These are phyloP conservation scores for Wallacemonas sp. DNA, from an alignment of 208 protist genomes.

Conservation along the genomic window DNA sequence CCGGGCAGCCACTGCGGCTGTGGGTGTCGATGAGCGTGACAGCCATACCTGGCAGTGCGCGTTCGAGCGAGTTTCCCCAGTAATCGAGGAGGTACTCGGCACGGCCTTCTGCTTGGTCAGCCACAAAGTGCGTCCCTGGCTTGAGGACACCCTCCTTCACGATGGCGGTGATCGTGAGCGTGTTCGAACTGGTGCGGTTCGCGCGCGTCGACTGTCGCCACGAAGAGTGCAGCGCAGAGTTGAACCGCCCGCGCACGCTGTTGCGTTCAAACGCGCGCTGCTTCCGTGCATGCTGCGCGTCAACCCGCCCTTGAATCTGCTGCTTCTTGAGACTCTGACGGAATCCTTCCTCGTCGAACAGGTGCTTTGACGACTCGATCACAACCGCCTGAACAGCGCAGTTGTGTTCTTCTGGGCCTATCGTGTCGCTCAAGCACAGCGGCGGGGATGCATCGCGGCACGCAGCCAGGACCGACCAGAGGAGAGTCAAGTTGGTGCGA, in stretches of 20 bases:
- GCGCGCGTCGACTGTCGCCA: constrained; percentile 30
- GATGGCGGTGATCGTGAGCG: constrained; percentile 69
- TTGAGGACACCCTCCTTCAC: constrained; percentile 80
- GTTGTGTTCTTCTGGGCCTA: constrained; percentile 48
- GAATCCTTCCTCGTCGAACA: constrained; percentile 90
- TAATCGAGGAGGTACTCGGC: constrained; percentile 81
- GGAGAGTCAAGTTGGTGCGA: constrained; percentile 48
- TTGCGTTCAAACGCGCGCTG: constrained; percentile 33
- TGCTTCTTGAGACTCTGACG: constrained; percentile 51
- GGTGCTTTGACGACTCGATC: constrained; percentile 87
- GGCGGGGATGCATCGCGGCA: constrained; percentile 39
- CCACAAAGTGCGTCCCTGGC: constrained; percentile 82
- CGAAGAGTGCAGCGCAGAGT: constrained; percentile 35
- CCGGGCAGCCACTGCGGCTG: constrained; percentile 80
- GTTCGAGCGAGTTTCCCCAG: constrained; percentile 64
- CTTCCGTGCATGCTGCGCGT: constrained; percentile 26
- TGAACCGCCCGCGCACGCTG: constrained; percentile 37
- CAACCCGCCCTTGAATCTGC: constrained; percentile 48
- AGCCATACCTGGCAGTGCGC: constrained; percentile 76
- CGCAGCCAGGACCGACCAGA: constrained; percentile 66
- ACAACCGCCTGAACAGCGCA: constrained; percentile 80
- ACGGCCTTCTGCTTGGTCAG: constrained; percentile 79
- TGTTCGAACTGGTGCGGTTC: constrained; percentile 81
- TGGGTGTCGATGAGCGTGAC: constrained; percentile 84
- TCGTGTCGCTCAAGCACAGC: constrained; percentile 52